phyloP scores from a whole-genome alignment of 164 flowering plant genomes.

The Warburgia ugandensis region DNA sequence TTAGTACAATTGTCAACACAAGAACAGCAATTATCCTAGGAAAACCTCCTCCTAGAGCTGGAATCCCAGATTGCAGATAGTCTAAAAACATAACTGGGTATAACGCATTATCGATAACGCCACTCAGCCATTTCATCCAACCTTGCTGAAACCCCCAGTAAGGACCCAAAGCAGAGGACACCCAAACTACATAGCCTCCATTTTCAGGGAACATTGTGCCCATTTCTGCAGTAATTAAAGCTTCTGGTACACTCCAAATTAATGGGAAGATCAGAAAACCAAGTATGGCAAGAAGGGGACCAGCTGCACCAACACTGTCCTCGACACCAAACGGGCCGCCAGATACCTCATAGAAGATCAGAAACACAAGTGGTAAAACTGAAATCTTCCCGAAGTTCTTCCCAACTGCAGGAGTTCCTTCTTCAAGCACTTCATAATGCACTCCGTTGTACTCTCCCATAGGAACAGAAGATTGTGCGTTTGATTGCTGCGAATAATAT shows the following conservation, averaged over 20 bases:
- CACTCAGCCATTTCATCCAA: conserved; percentile 70
- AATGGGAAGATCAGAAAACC: conserved; percentile 51
- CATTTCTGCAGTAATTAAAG: conserved; percentile 54
- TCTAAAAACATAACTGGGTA: conserved; percentile 54
- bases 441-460: conserved; percentile 30
- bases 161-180: conserved; percentile 48
- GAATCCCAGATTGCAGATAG: conserved; percentile 38
- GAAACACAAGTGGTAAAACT: conserved; percentile 45
- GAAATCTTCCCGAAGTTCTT: conserved; percentile 35
- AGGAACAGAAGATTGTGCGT: conserved; percentile 20
- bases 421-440: conserved; percentile 26
- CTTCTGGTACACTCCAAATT: conserved; percentile 62
- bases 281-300: conserved; percentile 48
- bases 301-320: conserved; percentile 48
- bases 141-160: conserved; percentile 63
- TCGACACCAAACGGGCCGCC: conserved; percentile 64
- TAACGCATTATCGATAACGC: conserved; percentile 59
- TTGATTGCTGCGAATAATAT: too few species aligned
- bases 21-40: conserved; percentile 30
- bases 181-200: conserved; percentile 64
- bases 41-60: conserved; percentile 28
- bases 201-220: conserved; percentile 63
- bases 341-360: conserved; percentile 56
- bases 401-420: conserved; percentile 16
- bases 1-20: conserved; percentile 29